Conservation (phyloP, 2,329 filamentous ascomycete species). For the Fusarium napiforme region DNA sequence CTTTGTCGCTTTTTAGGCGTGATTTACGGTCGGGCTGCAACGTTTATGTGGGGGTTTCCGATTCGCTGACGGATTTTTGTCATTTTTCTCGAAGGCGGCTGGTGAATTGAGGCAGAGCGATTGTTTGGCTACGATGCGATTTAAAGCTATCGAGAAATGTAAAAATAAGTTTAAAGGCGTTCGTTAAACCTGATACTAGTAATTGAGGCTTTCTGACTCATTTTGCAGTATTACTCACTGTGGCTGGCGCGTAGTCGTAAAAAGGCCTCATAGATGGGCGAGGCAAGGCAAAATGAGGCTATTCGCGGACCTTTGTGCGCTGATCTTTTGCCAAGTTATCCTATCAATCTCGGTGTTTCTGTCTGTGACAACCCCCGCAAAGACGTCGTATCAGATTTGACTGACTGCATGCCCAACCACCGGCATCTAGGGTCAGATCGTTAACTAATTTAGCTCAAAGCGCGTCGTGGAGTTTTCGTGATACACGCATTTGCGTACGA, state of each 20-base stretch:
- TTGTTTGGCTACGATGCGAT: slow-evolving; percentile 5
- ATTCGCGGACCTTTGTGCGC: slow-evolving; percentile 13
- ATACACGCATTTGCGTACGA: neutral
- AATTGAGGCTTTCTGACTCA: slow-evolving; percentile 4
- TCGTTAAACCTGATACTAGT: rapidly evolving
- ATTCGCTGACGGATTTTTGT: slow-evolving; percentile 24
- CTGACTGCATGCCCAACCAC: slow-evolving; percentile 24
- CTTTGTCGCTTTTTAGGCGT: slow-evolving; percentile 20
- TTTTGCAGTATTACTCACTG: slow-evolving; percentile 4
- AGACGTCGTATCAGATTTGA: slow-evolving; percentile 19
- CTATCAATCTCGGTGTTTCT: slow-evolving; percentile 17
- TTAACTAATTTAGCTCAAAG: neutral
- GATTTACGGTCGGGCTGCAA: slow-evolving; percentile 37
- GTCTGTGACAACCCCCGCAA: slow-evolving; percentile 16
- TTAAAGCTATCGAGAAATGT: neutral
- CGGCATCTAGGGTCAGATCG: neutral
- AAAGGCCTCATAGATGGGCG: slow-evolving; percentile 4
- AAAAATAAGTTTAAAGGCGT: neutral
- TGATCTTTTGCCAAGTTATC: slow-evolving; percentile 5
- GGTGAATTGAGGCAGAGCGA: slow-evolving; percentile 6
- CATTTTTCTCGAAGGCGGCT: slow-evolving; percentile 12
- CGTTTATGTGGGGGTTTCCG: slow-evolving; percentile 40
- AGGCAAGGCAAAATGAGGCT: slow-evolving; percentile 17
- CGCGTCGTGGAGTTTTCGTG: neutral
- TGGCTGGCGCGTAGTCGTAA: neutral